Evolutionary conservation across 208 protist species (phyloP), one percentile per base, ranked within the genome.

Genomic region (Kentomonas sorsogonicus): DNA sequence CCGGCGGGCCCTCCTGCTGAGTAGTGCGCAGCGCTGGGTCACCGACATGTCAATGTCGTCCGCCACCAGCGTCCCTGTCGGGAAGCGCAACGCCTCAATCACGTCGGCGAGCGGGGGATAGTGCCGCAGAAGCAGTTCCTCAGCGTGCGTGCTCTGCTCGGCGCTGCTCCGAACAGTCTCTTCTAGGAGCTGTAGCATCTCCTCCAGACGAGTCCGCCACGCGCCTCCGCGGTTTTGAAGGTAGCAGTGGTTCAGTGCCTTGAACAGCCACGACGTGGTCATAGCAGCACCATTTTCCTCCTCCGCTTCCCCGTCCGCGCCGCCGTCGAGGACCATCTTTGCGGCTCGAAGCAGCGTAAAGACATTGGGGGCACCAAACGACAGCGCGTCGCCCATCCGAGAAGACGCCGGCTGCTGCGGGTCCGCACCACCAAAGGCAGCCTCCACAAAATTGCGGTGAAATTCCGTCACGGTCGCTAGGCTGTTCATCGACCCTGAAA

Each of bases 171-270:
- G 5, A 18, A 79, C 29, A 36, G 72, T 31, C 0, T 47, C 47
- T 3, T 68, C 40, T n/a, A 93, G 66, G 26, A 74, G 20, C 34
- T 69, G 53, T 1, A 75, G 33, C 22, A 91, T 60, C 44, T 72
- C 60, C 9, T 41, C 50, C 61, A 80, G 83, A 18, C 76, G 68
- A 26, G 60, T 36, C 15, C 53, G 59, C 83, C 83, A 89, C 55
- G 83, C 77, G 13, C 87, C 87, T 40, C 72, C 88, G 36, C 87
- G 83, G 63, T 94, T 94, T 27, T 76, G 62, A 41, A 94, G 76
- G 69, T 94, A 94, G 18, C 79, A 73, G 60, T 91, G 81, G 53
- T 83, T 45, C 50, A 91, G 65, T 23, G 58, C 27, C 39, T 58
- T 52, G 30, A 64, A 53, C 10, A 89, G 58, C 11, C 63, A n/a